Evolutionary conservation across 2,329 filamentous ascomycete genomes (phyloP).

Genomic region (Colletotrichum sp.): DNA sequence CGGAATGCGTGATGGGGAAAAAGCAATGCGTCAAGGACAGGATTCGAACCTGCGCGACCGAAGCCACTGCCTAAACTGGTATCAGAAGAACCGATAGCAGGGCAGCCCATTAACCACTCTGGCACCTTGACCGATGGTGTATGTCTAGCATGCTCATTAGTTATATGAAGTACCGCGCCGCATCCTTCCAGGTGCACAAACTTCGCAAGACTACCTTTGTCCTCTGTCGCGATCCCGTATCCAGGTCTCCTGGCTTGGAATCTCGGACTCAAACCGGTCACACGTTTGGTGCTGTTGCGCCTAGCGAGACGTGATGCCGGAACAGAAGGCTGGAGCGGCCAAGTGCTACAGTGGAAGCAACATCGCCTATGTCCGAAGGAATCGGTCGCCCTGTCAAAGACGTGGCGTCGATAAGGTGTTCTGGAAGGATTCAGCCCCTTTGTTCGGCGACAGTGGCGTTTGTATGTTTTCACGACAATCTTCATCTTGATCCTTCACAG

Average conservation of each 20-base stretch:
- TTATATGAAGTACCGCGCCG: neutral
- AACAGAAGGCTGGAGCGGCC: neutral
- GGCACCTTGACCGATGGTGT: slow-evolving; percentile 6
- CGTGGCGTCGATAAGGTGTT: neutral
- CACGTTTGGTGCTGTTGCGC: neutral
- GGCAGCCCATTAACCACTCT: slow-evolving; percentile 23
- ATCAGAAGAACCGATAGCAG: slow-evolving; percentile 1
- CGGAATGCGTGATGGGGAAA: neutral
- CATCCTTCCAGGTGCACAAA: neutral
- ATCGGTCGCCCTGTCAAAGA: neutral
- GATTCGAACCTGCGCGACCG: slow-evolving; percentile 22
- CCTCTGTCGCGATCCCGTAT: neutral
- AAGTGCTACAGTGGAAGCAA: neutral
- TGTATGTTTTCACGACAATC: neutral
- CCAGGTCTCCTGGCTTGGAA: neutral
- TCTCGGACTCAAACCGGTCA: neutral
- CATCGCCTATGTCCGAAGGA: neutral
- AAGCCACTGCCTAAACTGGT: slow-evolving; percentile 15
- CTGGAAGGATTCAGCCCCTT: neutral
- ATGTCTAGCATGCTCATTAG: fast-evolving
- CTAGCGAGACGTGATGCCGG: neutral
- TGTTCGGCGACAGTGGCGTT: neutral
- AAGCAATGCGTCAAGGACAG: slow-evolving; percentile 9
- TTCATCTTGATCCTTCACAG: neutral
- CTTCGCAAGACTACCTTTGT: neutral